phyloP scores from a whole-genome alignment of 2,329 filamentous ascomycete genomes.

The Albifimbria verrucaria region DNA sequence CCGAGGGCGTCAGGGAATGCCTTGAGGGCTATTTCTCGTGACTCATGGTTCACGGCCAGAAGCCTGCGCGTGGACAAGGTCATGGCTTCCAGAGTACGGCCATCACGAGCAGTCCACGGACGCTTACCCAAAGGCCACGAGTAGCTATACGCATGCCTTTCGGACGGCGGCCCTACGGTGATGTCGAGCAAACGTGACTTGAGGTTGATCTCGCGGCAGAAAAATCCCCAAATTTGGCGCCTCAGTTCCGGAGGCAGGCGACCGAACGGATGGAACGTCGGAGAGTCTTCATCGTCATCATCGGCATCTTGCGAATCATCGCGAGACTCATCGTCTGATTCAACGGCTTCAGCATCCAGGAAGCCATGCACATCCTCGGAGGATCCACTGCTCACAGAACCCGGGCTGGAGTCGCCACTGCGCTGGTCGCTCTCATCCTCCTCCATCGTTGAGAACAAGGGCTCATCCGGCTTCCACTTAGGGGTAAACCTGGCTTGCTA shows the following conservation, averaged over 20 bases:
- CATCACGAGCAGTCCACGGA: not conserved
- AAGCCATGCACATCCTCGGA: not conserved
- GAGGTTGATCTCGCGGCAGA: conserved; percentile 24
- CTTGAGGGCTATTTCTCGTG: conserved; percentile 4
- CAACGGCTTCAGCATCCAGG: not conserved
- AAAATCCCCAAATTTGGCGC: conserved; percentile 27
- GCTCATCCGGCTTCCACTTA: too few relatives aligned
- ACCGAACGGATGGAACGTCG: conserved; percentile 21
- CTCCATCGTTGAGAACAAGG: not conserved
- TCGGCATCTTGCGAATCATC: not conserved
- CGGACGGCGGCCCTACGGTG: not conserved
- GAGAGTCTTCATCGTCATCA: conserved; percentile 3
- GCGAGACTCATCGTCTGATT: not conserved
- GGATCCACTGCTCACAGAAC: not conserved
- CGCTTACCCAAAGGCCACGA: not conserved
- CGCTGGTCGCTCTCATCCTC: conserved; percentile 1
- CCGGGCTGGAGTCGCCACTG: not conserved
- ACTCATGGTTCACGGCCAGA: conserved; percentile 7
- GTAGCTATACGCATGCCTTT: not conserved
- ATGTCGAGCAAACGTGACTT: conserved; percentile 13
- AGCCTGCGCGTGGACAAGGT: not conserved
- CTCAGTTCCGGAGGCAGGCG: conserved; percentile 31
- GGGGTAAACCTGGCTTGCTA: too few relatives aligned
- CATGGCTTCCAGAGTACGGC: not conserved
- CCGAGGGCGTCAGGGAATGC: conserved; percentile 6